Evolutionary conservation across 2,329 filamentous ascomycete genomes (phyloP), one percentile per base, ranked within the genome.

Genomic region (Zelopaecilomyces penicillatus): DNA sequence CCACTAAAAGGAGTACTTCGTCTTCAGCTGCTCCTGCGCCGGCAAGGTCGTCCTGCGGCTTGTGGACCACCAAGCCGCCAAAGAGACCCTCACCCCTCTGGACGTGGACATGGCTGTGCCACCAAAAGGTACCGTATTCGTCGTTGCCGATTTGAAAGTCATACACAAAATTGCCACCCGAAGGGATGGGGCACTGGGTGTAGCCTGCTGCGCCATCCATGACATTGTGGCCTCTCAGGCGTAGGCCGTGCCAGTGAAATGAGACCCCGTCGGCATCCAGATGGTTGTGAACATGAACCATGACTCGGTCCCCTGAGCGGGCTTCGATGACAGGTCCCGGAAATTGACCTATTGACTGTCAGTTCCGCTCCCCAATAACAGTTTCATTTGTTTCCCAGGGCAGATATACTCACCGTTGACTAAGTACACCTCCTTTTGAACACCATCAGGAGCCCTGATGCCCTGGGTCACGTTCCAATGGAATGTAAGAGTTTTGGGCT

Each of bases 191-290:
- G 44, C 72, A 75, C 50, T 75, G 68, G 0, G 69, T 73, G 19
- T 73, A 59, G 3, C 62, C 64, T 5, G 57, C 65, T 4, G 80
- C 77, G 36, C 80, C 80, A 49, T 83, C 79, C 79, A 86, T 85
- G 48, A 74, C 73, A 48, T 78, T 85, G 1, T 82, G 84, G 10
- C 81, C 82, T 54, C 84, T 83, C 61, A 87, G 82, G 54, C 76
- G 85, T 46, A 90, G 71, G 9, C 85, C 85, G 52, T 89, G 85
- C 64, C 84, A 88, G 58, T 89, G 85, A 7, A 88, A 67, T 43
- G 72, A 76, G 19, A 81, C 79, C 12, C 70, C 75, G 54, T 87
- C 82, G 5, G 70, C 71, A 1, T 82, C 74, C 29, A 75, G 70
- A 4, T 62, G 59, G 55, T 89, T 89, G 57, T 76, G 67, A 43